Percentiles rank a stretch among this genome's conserved stretches.
These are phyloP conservation scores for Sungouiozyma intestinalis DNA, from an alignment of 805 yeast genomes.

Conservation along the genomic window DNA sequence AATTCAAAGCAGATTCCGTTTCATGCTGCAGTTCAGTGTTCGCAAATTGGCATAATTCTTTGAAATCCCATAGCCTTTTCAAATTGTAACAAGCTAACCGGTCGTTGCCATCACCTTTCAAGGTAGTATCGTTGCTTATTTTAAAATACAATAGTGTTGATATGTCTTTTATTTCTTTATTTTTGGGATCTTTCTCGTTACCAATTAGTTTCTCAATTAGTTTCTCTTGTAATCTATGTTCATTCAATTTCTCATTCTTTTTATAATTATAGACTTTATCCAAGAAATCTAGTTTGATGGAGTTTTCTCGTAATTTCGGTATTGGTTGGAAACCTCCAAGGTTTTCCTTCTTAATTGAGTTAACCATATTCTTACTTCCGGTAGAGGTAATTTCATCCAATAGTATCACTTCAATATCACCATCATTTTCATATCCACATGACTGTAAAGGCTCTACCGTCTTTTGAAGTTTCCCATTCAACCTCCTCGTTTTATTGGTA, in stretches of 20 bases:
- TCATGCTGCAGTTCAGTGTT: slow-evolving; percentile 15
- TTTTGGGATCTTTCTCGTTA: background rate
- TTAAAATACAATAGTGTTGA: slow-evolving; percentile 28
- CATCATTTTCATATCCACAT: slow-evolving; percentile 42
- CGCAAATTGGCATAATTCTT: slow-evolving; percentile 38
- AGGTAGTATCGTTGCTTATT: slow-evolving; percentile 24
- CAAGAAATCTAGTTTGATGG: slow-evolving; percentile 21
- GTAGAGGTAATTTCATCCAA: slow-evolving; percentile 32
- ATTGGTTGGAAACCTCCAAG: slow-evolving; percentile 11
- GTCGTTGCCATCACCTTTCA: slow-evolving; percentile 1
- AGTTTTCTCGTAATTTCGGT: slow-evolving; percentile 16
- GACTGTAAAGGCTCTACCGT: slow-evolving; percentile 45
- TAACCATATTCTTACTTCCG: slow-evolving; percentile 15
- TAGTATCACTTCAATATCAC: slow-evolving; percentile 43
- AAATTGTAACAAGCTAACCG: slow-evolving; percentile 1
- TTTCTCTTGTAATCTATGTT: slow-evolving; percentile 26
- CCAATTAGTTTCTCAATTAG: slow-evolving; percentile 24
- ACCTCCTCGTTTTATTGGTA: slow-evolving; percentile 29
- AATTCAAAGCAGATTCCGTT: background rate
- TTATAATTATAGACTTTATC: slow-evolving; percentile 24
- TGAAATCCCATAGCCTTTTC: slow-evolving; percentile 34
- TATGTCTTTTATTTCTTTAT: slow-evolving; percentile 10
- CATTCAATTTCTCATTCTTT: slow-evolving; percentile 33
- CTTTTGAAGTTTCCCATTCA: slow-evolving; percentile 41
- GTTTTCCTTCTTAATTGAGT: slow-evolving; percentile 7